Conservation (phyloP, 2,329 filamentous ascomycete genomes). For the Hyphodiscus sp. region DNA sequence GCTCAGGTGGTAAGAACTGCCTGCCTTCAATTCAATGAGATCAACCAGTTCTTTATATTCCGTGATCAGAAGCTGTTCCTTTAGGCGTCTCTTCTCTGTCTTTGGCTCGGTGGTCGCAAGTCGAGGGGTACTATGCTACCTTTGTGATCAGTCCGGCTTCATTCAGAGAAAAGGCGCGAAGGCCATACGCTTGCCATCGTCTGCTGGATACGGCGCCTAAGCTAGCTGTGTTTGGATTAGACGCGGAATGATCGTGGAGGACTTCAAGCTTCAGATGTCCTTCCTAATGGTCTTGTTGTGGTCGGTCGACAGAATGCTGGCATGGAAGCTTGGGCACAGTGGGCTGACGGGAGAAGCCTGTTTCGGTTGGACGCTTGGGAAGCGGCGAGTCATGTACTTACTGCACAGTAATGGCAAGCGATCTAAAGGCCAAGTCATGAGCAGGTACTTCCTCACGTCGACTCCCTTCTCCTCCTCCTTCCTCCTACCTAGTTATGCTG, state of each 20-base stretch:
- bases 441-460: neutral
- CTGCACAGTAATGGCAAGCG: no score
- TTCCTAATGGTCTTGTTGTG: no score
- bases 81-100: slow-evolving; percentile 63
- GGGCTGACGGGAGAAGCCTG: neutral
- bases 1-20: slow-evolving; percentile 3
- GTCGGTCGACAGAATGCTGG: neutral
- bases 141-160: slow-evolving; percentile 24
- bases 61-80: slow-evolving; percentile 69
- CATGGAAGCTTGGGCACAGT: neutral
- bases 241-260: no score
- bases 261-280: no score
- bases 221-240: no score
- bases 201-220: neutral
- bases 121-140: slow-evolving; percentile 78
- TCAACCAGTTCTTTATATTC: slow-evolving; percentile 68
- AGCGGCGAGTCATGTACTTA: slow-evolving; percentile 20
- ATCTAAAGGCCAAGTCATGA: neutral
- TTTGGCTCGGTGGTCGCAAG: slow-evolving; percentile 49
- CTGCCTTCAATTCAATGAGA: slow-evolving; percentile 59
- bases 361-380: neutral
- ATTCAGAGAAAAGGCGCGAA: slow-evolving; percentile 7
- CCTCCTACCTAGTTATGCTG: neutral
- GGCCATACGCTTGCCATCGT: slow-evolving; percentile 34
- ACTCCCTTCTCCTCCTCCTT: slow-evolving; percentile 1